These are phyloP conservation scores for Auricularia sp. DNA, from an alignment of 768 basidiomycete genomes.

Conservation along the genomic window DNA sequence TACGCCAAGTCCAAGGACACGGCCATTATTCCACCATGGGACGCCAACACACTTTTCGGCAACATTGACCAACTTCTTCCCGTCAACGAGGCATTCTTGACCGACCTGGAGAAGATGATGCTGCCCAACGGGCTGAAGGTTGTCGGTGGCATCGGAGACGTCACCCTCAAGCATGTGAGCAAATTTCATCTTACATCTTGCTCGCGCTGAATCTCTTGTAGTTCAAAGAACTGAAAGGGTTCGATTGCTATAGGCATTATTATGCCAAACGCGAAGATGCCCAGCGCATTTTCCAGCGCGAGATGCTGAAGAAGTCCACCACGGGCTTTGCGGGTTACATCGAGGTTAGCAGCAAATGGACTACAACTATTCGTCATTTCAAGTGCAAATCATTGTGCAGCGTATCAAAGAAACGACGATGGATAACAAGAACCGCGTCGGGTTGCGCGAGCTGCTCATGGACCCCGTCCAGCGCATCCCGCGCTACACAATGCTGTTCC, in stretches of 20 bases:
- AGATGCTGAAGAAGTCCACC: constrained; percentile 68
- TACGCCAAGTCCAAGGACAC: constrained; percentile 81
- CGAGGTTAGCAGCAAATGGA: constrained; percentile 47
- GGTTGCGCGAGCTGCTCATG: constrained; percentile 85
- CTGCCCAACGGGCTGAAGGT: constrained; percentile 45
- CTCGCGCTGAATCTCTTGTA: constrained; percentile 6
- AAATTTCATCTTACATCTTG: neutral
- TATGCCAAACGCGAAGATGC: constrained; percentile 91
- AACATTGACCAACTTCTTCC: constrained; percentile 85
- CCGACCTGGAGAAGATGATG: constrained; percentile 73
- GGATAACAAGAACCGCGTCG: constrained; percentile 70
- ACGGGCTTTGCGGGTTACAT: constrained; percentile 72
- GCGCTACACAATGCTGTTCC: constrained; percentile 85
- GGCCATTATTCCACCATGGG: constrained; percentile 78
- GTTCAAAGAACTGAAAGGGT: constrained; percentile 74
- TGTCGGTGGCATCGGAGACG: constrained; percentile 69
- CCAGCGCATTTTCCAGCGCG: constrained; percentile 76
- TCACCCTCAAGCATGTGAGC: constrained; percentile 62
- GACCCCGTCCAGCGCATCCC: constrained; percentile 96
- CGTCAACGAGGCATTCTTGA: constrained; percentile 81
- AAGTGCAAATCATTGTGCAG: constrained; percentile 26
- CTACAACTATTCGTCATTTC: too few relatives aligned
- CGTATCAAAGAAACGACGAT: constrained; percentile 77
- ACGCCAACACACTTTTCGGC: constrained; percentile 88
- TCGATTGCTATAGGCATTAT: constrained; percentile 87